Evolutionary conservation across 208 protist species (phyloP).

Genomic region (Leishmania amazonensis): DNA sequence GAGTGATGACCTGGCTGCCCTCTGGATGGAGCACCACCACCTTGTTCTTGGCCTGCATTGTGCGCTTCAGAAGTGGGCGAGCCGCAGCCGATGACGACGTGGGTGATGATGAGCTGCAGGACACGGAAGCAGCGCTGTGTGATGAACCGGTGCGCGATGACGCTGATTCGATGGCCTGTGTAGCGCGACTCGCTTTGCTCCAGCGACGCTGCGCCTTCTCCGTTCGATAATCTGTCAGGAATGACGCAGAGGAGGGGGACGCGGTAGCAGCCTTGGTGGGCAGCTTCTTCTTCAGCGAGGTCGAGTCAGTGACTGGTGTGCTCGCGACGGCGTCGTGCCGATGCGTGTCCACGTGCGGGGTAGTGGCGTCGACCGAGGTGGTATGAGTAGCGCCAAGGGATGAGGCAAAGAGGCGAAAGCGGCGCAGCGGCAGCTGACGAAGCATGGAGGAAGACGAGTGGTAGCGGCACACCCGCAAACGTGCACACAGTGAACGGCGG

Average conservation of each 20-base stretch:
- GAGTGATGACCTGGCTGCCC: slow-evolving; percentile 37
- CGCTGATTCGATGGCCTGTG: not conserved
- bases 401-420: slow-evolving; percentile 10
- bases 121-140: not conserved
- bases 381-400: not conserved
- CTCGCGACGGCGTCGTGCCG: not conserved
- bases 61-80: slow-evolving; percentile 13
- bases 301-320: not conserved
- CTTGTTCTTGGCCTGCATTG: slow-evolving; percentile 37
- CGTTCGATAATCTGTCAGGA: slow-evolving; percentile 4
- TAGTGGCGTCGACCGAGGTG: not conserved
- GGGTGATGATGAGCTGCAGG: not conserved
- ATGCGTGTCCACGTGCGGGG: no score
- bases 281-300: not conserved
- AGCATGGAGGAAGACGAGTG: not conserved
- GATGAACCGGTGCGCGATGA: not conserved
- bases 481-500: not conserved
- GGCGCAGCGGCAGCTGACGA: not conserved
- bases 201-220: slow-evolving; percentile 14
- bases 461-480: not conserved
- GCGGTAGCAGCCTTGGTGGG: not conserved
- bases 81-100: not conserved
- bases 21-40: slow-evolving; percentile 37
- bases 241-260: not conserved
- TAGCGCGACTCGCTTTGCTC: not conserved